Evolutionary conservation across 1,284 basidiomycete genomes (phyloP), one percentile per base, ranked within the genome.

Genomic region (Mycosarcoma maydis): DNA sequence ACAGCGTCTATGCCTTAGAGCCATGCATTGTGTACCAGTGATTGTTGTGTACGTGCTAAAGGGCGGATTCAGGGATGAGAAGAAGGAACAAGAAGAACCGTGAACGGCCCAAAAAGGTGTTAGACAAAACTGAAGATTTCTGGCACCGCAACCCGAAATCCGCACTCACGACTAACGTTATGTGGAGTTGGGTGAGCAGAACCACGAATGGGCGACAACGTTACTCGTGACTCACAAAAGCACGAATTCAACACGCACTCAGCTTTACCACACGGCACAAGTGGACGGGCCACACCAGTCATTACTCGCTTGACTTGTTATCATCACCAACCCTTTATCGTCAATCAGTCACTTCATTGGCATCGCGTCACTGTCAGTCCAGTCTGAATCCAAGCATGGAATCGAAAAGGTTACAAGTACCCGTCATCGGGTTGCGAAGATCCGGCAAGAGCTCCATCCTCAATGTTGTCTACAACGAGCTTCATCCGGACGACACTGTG

Each of bases 401-500:
- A 22, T 10, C 55, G 16, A 65, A 58, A 39, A 29, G 69, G n/a
- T 26, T 72, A 17, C 68, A 66, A 32, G 68, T 71, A 8, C 62
- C 68, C 27, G 57, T 71, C 24, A 66, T 71, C 27, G 68, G 68
- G 9, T 29, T 71, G 32, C 56, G 68, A 11, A 47, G 68, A n/a
- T 71, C 91, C 52, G 95, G 95, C 56, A 98, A 98, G 83, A 91
- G 93, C 20, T 94, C 92, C 27, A 92, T 96, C 59, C 87, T 91
- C 74, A 89, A 94, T 81, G 92, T 95, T 27, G 87, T 98, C 17
- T 96, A 97, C 85, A 90, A 94, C 72, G 86, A 89, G 64, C 84
- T 93, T 45, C 86, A 88, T 0, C 87, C 92, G 0, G 92, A 92
- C 79, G 90, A 97, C 76, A 91, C 92, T 0, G 92, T 97, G 74